Conservation (phyloP, 140 eudicot species). For the Flaveria floridana region DNA sequence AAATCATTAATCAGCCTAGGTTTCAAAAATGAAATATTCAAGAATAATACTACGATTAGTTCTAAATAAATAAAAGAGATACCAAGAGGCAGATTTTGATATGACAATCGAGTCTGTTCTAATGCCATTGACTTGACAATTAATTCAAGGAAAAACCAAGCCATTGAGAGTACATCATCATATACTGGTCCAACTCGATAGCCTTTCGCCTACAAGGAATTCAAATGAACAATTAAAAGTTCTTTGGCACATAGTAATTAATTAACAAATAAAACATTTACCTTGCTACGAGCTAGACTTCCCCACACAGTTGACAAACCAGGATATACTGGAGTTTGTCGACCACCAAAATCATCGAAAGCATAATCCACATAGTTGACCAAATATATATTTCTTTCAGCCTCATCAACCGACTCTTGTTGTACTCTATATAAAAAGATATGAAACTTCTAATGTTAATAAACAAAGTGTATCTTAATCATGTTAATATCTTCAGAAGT, state of each 20-base stretch:
- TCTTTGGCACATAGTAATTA: background rate
- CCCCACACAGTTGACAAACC: conserved; percentile 99
- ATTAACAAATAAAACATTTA: conserved; percentile 29
- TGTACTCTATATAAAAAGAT: conserved; percentile 62
- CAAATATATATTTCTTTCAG: conserved; percentile 84
- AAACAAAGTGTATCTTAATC: conserved; percentile 13
- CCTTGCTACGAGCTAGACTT: conserved; percentile 99
- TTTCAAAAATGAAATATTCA: conserved; percentile 20
- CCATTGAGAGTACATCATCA: conserved; percentile 98
- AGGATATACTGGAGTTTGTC: conserved; percentile 96
- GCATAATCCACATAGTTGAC: conserved; percentile 94
- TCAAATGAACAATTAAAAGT: conserved; percentile 5
- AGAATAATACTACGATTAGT: background rate
- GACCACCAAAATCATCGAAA: conserved; percentile 98
- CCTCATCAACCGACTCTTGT: conserved; percentile 97
- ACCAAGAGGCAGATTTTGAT: conserved; percentile 88
- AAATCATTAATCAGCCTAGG: conserved; percentile 3
- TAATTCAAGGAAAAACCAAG: conserved; percentile 97
- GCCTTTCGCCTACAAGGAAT: conserved; percentile 78
- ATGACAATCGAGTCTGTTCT: conserved; percentile 82
- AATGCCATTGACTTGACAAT: conserved; percentile 96
- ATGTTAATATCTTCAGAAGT: conserved; percentile 12
- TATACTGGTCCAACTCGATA: conserved; percentile 98
- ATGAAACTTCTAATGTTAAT: background rate
- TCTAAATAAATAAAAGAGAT: conserved; percentile 24